These are phyloP conservation scores for Suillus lakei DNA, from an alignment of 768 basidiomycete species.

Conservation along the genomic window DNA sequence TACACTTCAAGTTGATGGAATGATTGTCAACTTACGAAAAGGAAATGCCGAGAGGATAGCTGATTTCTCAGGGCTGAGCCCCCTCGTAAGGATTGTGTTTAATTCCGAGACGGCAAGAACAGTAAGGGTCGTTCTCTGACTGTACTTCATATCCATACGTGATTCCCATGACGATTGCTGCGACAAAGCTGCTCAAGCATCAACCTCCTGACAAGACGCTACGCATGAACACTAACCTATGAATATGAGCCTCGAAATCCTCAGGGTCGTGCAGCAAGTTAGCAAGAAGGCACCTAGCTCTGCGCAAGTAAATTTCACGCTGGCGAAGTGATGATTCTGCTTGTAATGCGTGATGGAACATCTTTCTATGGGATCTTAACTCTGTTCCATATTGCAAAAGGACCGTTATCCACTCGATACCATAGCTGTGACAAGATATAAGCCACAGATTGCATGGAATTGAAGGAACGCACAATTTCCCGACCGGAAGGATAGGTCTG, in stretches of 20 bases:
- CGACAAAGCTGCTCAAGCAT: slow-evolving; percentile 18
- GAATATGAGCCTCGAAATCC: slow-evolving; percentile 16
- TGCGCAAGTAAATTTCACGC: slow-evolving; percentile 15
- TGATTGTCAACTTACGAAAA: slow-evolving; percentile 19
- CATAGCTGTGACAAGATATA: slow-evolving; percentile 22
- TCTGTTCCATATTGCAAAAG: slow-evolving; percentile 23
- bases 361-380: slow-evolving; percentile 25
- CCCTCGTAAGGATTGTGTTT: slow-evolving; percentile 7
- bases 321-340: slow-evolving; percentile 18
- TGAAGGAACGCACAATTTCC: neutral
- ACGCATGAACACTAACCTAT: slow-evolving; percentile 20
- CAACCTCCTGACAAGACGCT: neutral
- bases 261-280: slow-evolving; percentile 21
- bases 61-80: slow-evolving; percentile 25
- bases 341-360: slow-evolving; percentile 21
- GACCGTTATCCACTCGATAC: slow-evolving; percentile 29
- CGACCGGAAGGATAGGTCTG: slow-evolving; percentile 4
- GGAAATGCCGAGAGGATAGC: slow-evolving; percentile 25
- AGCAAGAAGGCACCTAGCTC: slow-evolving; percentile 11
- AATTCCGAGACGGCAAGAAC: slow-evolving; percentile 21
- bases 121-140: slow-evolving; percentile 24
- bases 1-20: neutral
- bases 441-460: neutral
- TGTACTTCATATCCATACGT: slow-evolving; percentile 26
- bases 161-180: slow-evolving; percentile 27